Evolutionary conservation across 2,329 filamentous ascomycete genomes (phyloP), one percentile per base, ranked within the genome.

Genomic region (Xylariaceae sp.): DNA sequence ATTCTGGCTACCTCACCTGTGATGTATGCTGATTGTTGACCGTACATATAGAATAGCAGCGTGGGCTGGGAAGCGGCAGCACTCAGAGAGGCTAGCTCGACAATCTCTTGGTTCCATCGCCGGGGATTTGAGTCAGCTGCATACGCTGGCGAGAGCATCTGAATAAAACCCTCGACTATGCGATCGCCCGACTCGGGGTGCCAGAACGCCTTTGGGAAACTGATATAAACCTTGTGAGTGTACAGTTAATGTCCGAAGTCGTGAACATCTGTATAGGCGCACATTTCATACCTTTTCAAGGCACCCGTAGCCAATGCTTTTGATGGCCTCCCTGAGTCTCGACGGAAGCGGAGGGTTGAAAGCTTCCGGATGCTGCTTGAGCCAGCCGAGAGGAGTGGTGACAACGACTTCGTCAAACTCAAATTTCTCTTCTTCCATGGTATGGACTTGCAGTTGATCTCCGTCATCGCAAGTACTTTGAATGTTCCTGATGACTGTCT

Each of bases 41-140:
- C 85, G 55, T 81, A 84, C 28, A 74, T 82, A 68, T 89, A 95
- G 73, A 95, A 95, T 19, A 95, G 76, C 3, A 95, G 73, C 0
- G 88, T 94, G 7, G 89, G 85, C 45, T 95, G 89, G 0, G 83
- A 74, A 38, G 69, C 71, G 2, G 66, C 56, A 0, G 78, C 72
- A 2, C 33, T 17, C 15, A 94, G 71, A 2, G 83, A 79, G 32
- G 85, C 82, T 17, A 95, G 75, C 43, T 91, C 89, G 43, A 94
- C 73, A 39, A 81, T 77, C 65, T 91, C 84, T 62, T 88, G 85
- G 47, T 81, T 79, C 87, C 87, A 93, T 45, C 71, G 64, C 4
- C 73, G 53, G 2, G 80, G 76, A 51, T 85, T 84, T 1, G 79
- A 76, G 38, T 75, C 66, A 0, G 68, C 48, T 0, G 82, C 75